These are phyloP conservation scores for Ehretia macrophylla DNA, from an alignment of 257 asterid species.

Conservation along the genomic window DNA sequence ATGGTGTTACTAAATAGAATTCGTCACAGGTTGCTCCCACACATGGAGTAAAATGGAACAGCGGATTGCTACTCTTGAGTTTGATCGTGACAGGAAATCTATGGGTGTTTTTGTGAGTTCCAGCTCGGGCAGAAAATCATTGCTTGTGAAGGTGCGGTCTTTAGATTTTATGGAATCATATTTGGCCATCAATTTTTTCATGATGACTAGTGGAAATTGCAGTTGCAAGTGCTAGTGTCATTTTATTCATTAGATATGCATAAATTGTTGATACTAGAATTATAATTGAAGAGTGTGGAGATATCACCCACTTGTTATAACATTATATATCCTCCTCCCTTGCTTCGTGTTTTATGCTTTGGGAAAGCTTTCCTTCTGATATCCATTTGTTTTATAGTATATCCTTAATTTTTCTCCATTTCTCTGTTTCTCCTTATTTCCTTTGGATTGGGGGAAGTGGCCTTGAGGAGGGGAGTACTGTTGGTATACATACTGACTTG, in stretches of 20 bases:
- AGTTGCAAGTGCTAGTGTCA: no score
- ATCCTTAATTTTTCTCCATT: not conserved
- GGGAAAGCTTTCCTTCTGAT: no score
- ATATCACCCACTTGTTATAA: no score
- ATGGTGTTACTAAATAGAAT: slow-evolving; percentile 11
- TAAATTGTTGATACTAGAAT: no score
- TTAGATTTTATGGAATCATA: not conserved
- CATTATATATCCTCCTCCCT: no score
- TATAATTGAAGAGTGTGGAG: no score
- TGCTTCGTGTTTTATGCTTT: no score
- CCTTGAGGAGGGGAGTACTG: no score
- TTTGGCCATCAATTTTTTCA: not conserved
- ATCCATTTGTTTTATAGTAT: not conserved
- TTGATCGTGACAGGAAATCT: slow-evolving; percentile 96
- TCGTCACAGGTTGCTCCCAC: slow-evolving; percentile 57
- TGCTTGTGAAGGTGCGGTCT: slow-evolving; percentile 75
- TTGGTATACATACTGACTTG: not conserved
- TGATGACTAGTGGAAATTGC: not conserved
- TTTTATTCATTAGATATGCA: no score
- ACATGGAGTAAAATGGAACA: slow-evolving; percentile 66
- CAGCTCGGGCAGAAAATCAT: slow-evolving; percentile 49
- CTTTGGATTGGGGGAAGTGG: not conserved
- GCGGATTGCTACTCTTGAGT: slow-evolving; percentile 96
- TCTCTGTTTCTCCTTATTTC: not conserved
- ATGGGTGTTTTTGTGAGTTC: slow-evolving; percentile 92